phyloP scores from a whole-genome alignment of 2,329 filamentous ascomycete species.

The Ophiostoma ulmi region DNA sequence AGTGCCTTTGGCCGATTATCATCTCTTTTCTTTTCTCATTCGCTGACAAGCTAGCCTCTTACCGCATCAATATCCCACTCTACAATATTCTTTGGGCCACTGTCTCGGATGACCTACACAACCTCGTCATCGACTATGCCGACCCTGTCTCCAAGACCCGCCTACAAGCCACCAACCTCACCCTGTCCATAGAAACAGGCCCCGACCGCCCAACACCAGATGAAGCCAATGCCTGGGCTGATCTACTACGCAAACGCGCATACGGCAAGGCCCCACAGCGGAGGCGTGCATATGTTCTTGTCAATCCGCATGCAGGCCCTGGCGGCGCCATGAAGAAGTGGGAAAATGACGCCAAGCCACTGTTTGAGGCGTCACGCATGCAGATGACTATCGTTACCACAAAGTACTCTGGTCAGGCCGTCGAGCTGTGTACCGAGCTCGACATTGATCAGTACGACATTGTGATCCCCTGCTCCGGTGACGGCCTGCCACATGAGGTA shows the following conservation, averaged over 20 bases:
- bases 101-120: constrained; percentile 44
- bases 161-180: constrained; percentile 51
- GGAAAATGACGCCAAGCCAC: constrained; percentile 67
- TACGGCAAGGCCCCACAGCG: constrained; percentile 62
- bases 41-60: constrained; percentile 13
- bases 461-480: constrained; percentile 83
- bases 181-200: constrained; percentile 15
- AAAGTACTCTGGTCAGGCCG: constrained; percentile 67
- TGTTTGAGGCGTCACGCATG: constrained; percentile 78
- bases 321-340: constrained; percentile 70
- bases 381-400: constrained; percentile 69
- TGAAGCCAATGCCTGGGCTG: constrained; percentile 56
- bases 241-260: constrained; percentile 60
- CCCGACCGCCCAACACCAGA: constrained; percentile 35
- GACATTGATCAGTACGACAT: constrained; percentile 80
- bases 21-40: background rate
- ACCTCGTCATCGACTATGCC: constrained; percentile 69
- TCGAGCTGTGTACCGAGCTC: constrained; percentile 67
- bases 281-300: constrained; percentile 78
- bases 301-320: constrained; percentile 88
- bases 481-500: constrained; percentile 86
- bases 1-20: background rate
- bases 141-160: constrained; percentile 52
- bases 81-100: constrained; percentile 83
- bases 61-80: constrained; percentile 54